phyloP scores from a whole-genome alignment of 208 protist species.

The Trichomonas gallinae region DNA sequence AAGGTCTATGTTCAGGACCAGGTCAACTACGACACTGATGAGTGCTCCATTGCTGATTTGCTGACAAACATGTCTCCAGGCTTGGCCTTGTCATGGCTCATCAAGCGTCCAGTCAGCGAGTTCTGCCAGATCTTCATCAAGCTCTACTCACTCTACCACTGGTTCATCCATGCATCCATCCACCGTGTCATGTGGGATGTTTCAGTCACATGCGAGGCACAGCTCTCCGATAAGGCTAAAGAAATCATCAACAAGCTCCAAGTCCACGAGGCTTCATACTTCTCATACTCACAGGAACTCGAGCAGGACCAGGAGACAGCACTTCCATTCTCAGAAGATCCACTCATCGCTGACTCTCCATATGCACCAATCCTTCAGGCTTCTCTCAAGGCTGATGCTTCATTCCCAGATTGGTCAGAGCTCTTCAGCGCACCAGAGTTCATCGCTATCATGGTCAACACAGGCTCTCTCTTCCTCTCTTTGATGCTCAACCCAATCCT shows the following conservation, averaged over 20 bases:
- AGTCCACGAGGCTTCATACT: not conserved
- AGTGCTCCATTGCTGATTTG: not conserved
- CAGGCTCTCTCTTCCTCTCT: not conserved
- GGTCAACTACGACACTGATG: not conserved
- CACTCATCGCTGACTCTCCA: not conserved
- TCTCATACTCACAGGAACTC: not conserved
- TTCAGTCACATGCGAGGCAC: not conserved
- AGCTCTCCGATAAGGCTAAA: not conserved
- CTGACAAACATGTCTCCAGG: not conserved
- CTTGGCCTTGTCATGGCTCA: not conserved
- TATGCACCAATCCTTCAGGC: not conserved
- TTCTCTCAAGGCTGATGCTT: not conserved
- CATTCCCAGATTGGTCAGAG: not conserved
- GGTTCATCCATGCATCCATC: not conserved
- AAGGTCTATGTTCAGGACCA: not conserved
- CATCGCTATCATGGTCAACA: not conserved
- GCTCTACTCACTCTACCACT: too few relatives aligned
- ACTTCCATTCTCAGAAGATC: not conserved
- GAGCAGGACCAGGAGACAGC: not conserved
- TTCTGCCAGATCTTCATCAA: not conserved
- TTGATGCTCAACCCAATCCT: not conserved
- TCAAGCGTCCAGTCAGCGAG: not conserved
- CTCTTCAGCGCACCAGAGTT: not conserved
- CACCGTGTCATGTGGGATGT: not conserved
- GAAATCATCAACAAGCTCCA: not conserved